Conservation (phyloP, 2,329 filamentous ascomycete genomes). For the Eutypella sp. region DNA sequence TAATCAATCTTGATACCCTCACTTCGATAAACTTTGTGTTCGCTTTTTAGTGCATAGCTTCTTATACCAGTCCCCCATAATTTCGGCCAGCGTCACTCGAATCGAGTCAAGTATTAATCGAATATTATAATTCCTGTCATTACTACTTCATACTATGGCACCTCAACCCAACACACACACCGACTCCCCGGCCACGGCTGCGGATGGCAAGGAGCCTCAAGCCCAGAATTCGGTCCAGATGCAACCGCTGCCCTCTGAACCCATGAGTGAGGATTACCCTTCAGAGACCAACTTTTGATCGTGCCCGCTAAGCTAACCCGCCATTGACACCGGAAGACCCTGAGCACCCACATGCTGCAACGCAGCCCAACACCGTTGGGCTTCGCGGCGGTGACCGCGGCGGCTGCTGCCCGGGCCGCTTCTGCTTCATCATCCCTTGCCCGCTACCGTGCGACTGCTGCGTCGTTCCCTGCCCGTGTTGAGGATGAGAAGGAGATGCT, state of each 20-base stretch:
- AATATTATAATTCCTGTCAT: no score
- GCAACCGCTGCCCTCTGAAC: neutral
- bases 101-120: no score
- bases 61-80: no score
- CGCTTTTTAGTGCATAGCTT: no score
- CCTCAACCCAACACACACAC: neutral
- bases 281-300: no score
- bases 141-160: no score
- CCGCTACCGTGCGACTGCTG: conserved; percentile 34
- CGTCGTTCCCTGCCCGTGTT: no score
- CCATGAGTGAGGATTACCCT: neutral
- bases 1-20: no score
- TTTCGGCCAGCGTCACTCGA: no score
- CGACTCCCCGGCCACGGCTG: neutral
- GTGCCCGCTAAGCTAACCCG: neutral
- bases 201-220: neutral
- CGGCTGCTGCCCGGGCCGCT: conserved; percentile 29
- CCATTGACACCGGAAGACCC: conserved; percentile 15
- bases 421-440: conserved; percentile 35
- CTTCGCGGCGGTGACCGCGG: conserved; percentile 26
- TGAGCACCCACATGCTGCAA: conserved; percentile 20
- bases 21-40: no score
- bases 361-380: conserved; percentile 6
- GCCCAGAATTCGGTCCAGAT: neutral
- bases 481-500: no score